Evolutionary conservation across 2,329 filamentous ascomycete species (phyloP).

Genomic region (Ophioceras dolichostomum): DNA sequence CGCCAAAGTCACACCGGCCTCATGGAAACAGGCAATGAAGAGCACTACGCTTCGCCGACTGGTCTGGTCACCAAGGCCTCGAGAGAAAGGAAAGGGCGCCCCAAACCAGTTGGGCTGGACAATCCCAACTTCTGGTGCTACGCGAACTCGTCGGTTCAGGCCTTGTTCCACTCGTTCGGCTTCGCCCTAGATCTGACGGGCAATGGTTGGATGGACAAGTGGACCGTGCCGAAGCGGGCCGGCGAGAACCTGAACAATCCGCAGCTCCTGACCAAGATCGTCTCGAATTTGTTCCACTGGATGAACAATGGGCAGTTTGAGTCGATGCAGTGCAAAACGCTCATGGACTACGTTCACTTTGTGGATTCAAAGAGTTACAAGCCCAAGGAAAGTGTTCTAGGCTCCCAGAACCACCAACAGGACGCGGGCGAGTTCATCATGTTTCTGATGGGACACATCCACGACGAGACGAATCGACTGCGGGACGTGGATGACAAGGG

Average conservation of each 20-base stretch:
- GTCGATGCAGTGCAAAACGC: conserved; percentile 38
- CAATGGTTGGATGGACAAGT: conserved; percentile 44
- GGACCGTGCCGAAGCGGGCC: conserved; percentile 56
- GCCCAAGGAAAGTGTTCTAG: conserved; percentile 3
- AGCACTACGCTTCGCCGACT: conserved; percentile 26
- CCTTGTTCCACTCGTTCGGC: conserved; percentile 59
- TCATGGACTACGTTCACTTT: conserved; percentile 51
- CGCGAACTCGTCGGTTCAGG: conserved; percentile 83
- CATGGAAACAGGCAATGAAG: conserved; percentile 22
- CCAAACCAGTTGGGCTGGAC: conserved; percentile 50
- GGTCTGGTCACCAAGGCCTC: conserved; percentile 22
- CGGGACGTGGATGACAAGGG: conserved; percentile 23
- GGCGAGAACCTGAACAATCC: conserved; percentile 40
- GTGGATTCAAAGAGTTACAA: conserved; percentile 11
- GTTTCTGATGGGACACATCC: conserved; percentile 69
- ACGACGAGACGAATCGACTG: conserved; percentile 67
- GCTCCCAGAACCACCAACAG: conserved; percentile 50
- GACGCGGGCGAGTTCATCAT: conserved; percentile 85
- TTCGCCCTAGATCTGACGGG: conserved; percentile 54
- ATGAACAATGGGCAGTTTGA: conserved; percentile 37
- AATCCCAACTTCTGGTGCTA: conserved; percentile 84
- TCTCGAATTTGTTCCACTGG: conserved; percentile 48
- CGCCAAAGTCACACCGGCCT: conserved; percentile 73
- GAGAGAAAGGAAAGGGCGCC: conserved; percentile 21
- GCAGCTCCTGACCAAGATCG: conserved; percentile 46